A percentile compares a stretch with the other conserved stretches of the same genome.
Evolutionary conservation across 768 basidiomycete species (phyloP).

Genomic region (Panaeolus papilionaceus): DNA sequence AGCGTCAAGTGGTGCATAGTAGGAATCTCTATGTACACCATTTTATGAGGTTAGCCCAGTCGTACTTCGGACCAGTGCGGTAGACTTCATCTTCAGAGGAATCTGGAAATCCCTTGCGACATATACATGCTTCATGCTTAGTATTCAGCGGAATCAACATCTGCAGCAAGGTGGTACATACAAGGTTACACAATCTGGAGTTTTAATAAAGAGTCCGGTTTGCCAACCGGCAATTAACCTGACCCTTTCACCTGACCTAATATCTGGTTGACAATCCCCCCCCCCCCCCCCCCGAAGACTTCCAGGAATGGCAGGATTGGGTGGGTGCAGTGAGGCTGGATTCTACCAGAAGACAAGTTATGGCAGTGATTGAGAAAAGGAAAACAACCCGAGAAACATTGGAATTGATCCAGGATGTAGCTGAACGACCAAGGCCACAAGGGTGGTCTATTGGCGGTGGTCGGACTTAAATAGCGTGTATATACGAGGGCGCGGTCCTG

Average conservation of each 20-base stretch:
- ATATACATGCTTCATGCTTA: background rate
- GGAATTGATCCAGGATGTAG: background rate
- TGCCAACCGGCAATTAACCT: constrained; percentile 1
- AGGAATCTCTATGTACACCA: background rate
- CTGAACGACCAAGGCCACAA: background rate
- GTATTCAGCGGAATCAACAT: too few species aligned
- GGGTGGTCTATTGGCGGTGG: background rate
- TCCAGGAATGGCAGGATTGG: background rate
- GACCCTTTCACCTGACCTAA: background rate
- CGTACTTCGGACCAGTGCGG: background rate
- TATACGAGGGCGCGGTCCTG: background rate
- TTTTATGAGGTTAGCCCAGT: background rate
- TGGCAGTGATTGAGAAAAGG: background rate
- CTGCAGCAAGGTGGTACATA: background rate
- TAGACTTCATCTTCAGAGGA: background rate
- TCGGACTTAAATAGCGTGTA: background rate
- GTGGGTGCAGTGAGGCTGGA: background rate
- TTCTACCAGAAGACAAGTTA: background rate
- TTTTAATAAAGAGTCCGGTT: background rate
- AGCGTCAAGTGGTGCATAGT: background rate
- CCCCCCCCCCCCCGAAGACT: background rate
- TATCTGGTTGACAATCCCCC: background rate
- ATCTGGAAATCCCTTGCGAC: background rate
- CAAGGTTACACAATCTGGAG: background rate
- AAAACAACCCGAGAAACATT: background rate